Evolutionary conservation across 1,139 yeast species (phyloP).

Genomic region (Debaryomyces fabryi): DNA sequence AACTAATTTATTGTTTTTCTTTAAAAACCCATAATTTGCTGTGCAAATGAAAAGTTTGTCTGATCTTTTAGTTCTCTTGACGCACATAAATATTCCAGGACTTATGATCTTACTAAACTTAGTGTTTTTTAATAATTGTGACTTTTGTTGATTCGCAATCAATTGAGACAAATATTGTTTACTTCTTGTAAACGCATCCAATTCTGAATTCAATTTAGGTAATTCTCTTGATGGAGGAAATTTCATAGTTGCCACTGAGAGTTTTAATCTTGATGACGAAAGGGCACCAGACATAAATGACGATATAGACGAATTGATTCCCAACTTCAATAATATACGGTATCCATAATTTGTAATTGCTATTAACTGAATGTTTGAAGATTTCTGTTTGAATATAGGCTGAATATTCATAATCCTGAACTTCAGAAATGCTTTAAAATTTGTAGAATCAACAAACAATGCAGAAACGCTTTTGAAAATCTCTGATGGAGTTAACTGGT

Average conservation of each 20-base stretch:
- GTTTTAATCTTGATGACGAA: constrained; percentile 31
- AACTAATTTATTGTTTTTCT: constrained; percentile 66
- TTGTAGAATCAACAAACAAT: constrained; percentile 48
- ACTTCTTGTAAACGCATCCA: constrained; percentile 47
- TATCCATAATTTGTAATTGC: constrained; percentile 89
- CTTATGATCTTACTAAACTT: constrained; percentile 61
- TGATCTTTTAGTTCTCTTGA: constrained; percentile 44
- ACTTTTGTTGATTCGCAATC: constrained; percentile 47
- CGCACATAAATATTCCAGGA: constrained; percentile 77
- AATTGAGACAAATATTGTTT: constrained; percentile 48
- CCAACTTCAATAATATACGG: constrained; percentile 66
- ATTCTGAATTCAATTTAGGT: constrained; percentile 55
- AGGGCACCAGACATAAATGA: constrained; percentile 31
- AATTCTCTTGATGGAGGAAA: constrained; percentile 75
- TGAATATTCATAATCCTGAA: constrained; percentile 65
- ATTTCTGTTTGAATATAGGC: constrained; percentile 64
- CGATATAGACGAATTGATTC: constrained; percentile 33
- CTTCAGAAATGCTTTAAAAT: constrained; percentile 45
- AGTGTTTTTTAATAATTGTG: constrained; percentile 49
- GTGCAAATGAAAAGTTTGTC: constrained; percentile 72
- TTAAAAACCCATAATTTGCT: constrained; percentile 81
- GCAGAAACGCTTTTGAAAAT: constrained; percentile 62
- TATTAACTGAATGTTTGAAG: constrained; percentile 70
- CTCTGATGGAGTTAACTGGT: constrained; percentile 48
- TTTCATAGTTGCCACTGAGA: constrained; percentile 57